Evolutionary conservation across 768 basidiomycete species (phyloP).

Genomic region (Crepidotus variabilis): DNA sequence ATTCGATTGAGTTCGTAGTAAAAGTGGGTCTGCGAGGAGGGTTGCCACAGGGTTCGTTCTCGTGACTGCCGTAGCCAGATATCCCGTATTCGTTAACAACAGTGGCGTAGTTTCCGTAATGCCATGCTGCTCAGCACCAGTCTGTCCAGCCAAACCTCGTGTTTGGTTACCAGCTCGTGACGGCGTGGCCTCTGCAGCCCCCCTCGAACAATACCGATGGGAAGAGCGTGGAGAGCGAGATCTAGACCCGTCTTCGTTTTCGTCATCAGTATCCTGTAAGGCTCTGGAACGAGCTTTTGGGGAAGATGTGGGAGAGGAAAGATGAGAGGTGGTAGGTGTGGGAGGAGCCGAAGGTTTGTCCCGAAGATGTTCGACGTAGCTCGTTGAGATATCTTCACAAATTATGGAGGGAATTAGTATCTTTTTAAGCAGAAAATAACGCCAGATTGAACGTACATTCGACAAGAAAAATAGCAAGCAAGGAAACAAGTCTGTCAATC

Average conservation of each 20-base stretch:
- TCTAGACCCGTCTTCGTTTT: neutral
- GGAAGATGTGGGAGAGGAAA: neutral
- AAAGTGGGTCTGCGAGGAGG: no score
- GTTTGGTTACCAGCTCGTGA: no score
- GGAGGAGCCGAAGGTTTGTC: slow-evolving; percentile 52
- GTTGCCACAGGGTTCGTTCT: no score
- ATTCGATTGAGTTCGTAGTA: no score
- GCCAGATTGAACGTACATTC: slow-evolving; percentile 55
- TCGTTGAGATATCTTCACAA: slow-evolving; percentile 61
- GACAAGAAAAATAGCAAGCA: slow-evolving; percentile 70
- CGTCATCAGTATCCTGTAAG: no score
- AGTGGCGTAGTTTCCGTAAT: neutral
- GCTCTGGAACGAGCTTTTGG: no score
- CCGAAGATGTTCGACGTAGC: slow-evolving; percentile 70
- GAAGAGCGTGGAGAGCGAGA: neutral
- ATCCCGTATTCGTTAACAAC: neutral
- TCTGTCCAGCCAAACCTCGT: no score
- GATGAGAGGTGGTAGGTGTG: slow-evolving; percentile 21
- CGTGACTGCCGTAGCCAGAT: no score
- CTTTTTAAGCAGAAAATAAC: slow-evolving; percentile 1
- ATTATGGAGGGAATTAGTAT: neutral
- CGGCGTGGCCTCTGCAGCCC: no score
- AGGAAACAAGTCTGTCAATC: slow-evolving; percentile 48
- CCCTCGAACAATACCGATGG: neutral
- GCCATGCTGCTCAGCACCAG: neutral